Evolutionary conservation across 768 basidiomycete genomes (phyloP), one percentile per base, ranked within the genome.

Genomic region (Trametes coccinea): DNA sequence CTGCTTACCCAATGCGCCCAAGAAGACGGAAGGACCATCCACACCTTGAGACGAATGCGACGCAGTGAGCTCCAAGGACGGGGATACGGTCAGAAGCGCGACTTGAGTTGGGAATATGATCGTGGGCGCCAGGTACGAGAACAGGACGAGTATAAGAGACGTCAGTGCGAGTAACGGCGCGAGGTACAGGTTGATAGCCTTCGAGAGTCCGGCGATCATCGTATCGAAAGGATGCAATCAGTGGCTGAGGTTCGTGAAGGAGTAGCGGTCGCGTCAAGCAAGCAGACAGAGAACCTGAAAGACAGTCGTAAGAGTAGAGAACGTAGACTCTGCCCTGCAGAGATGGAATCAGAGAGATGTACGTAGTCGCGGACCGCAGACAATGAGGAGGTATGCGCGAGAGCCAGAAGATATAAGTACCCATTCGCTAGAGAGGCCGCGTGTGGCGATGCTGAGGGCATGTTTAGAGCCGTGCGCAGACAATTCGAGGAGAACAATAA

Each of bases 121-220:
- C 4, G 76, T 77, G 0, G 91, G 91, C 0, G 91, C 82, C n/a
- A 90, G 75, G 63, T 83, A 89, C 4, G 85, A 81, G 63, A 93
- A 83, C 2, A 90, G 69, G 3, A 84, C 77, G 44, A 93, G 83
- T 37, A 92, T 66, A 51, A 88, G 75, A 9, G 89, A 82, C 4
- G 89, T 84, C 45, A 92, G 75, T 62, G 84, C 80, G 51, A 92
- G 75, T 4, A 89, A 27, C 27, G 89, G 88, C 2, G 89, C 80
- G 53, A 92, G 79, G 69, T 87, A 90, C 54, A 89, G 77, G 55
- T 82, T 85, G 65, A 84, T 76, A 57, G 82, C 81, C 79, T 86
- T 90, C 13, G 89, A 87, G 44, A 90, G 79, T 65, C 83, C 82
- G 62, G 84, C 76, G 68, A 92, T 85, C 91, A 92, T 93, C 67